Base-by-base conservation (phyloP, 768 basidiomycete species). In the Tephrocybe rancida region DNA sequence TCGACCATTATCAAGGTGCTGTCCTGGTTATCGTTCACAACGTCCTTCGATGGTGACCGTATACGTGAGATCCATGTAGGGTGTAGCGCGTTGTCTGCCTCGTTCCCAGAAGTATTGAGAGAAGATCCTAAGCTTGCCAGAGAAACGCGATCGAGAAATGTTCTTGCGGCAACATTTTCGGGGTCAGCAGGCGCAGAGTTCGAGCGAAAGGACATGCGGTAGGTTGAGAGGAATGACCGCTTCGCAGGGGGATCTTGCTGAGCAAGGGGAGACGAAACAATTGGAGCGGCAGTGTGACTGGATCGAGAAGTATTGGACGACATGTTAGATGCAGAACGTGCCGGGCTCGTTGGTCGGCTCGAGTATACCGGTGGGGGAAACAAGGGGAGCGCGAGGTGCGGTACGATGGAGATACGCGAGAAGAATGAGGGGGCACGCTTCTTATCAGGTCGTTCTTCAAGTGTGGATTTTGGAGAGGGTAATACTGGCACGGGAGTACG, bases 341-440 rank as follows among this genome's bases (percentile, higher is more conserved):
- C 1, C 35, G 29, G 39, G 2, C 42, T 32, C 18, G 24, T 5
- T 35, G 52, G 43, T 1, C 30, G 34, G 9, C 26, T 27, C 30
- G 46, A 25, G 37, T 57, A 47, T 21, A 47, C 38, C 4, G 58
- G 50, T n/a, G 55, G 53, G 9, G 55, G 50, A 3, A 44, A 41
- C 5, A 32, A 13, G 32, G 53, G 50, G 29, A 43, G 29, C n/a
- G 48, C 32, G 29, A 62, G 22, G 34, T 50, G 48, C 8, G 61
- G 61, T 4, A 62, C 25, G 14, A 57, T 46, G 18, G 61, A 57
- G 25, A 52, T 51, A 13, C 58, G 61, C 24, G 58, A 55, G 19
- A 59, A 62, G 38, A 62, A 50, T 5, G 54, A 50, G 13, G 41
- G 22, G 7, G 44, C 34, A 9, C 42, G 58, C 24, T 39, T 56